Base-by-base conservation (phyloP, 2,329 filamentous ascomycete species). In the Torrubiella hemipterigena region DNA sequence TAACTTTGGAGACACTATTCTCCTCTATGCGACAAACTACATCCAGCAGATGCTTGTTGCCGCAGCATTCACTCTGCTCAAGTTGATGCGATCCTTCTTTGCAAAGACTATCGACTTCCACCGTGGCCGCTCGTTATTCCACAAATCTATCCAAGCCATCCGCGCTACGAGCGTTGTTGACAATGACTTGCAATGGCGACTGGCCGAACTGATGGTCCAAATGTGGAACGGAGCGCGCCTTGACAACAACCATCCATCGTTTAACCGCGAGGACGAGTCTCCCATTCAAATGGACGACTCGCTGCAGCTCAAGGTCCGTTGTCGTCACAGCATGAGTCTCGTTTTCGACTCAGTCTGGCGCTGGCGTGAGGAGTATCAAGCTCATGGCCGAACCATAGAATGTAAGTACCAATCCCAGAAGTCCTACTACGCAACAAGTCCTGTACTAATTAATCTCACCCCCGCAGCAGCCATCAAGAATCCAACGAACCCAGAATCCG, bases 31-130 rank as follows among this genome's bases (percentile, higher is more conserved):
- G 17, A 78, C 73, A 40, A 84, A 80, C 49, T 87, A 87, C 52
- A 73, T 89, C 31, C 77, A 85, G 49, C 82, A 89, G 53, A 87
- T 89, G 78, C 73, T 86, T 34, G 73, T 87, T n/a, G 82, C 81
- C 3, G 81, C 78, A 5, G 77, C 78, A 4, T 86, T 86, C 44
- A 77, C 81, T 2, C 59, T 91, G 29, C 65, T 87, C 38, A 89
- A 87, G 46, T 64, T 89, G 34, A 77, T 87, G 56, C 73, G 77
- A 30, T 85, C 81, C 14, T 79, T 78, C 55, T 87, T 87, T 44
- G 68, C 77, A 24, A 69, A 69, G 42, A 74, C 76, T n/a, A 73
- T 82, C 33, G 79, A 86, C 42, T 73, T 72, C 34, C 67, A 77
- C 22, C 66, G 74, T 6, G 79, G 77, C 10, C 71, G 78, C 16